Percentiles rank a stretch among this genome's conserved stretches.
These are phyloP conservation scores for Ophiostoma fasciatum DNA, from an alignment of 2,329 filamentous ascomycete genomes.

Conservation along the genomic window DNA sequence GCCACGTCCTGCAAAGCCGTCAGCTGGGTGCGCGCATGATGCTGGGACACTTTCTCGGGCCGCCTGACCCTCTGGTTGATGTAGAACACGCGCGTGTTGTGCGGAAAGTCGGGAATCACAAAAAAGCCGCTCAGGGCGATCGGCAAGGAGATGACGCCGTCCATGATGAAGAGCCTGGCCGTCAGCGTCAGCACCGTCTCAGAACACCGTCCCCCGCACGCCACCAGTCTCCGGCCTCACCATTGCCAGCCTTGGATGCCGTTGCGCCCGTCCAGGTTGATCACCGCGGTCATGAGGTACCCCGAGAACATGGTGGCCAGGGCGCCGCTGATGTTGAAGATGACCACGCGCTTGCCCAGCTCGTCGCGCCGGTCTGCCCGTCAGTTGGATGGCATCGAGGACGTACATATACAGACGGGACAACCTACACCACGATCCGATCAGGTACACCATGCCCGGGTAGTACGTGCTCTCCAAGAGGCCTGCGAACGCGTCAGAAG, in stretches of 20 bases:
- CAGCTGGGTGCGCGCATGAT: no score
- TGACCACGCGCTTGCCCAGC: conserved; percentile 34
- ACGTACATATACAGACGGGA: no score
- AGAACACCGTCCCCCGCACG: no score
- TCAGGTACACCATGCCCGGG: conserved; percentile 27
- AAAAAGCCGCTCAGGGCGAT: conserved; percentile 39
- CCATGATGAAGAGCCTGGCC: conserved; percentile 46
- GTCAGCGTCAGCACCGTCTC: no score
- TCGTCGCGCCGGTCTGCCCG: conserved; percentile 27
- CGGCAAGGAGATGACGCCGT: conserved; percentile 40
- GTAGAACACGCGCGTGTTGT: conserved; percentile 24
- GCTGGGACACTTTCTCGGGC: no score
- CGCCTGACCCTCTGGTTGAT: conserved; percentile 20
- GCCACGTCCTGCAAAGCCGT: conserved; percentile 24
- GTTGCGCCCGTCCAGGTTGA: conserved; percentile 32
- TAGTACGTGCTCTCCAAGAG: conserved; percentile 25
- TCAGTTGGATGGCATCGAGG: no score
- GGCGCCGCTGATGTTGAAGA: conserved; percentile 33
- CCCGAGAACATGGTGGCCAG: conserved; percentile 42
- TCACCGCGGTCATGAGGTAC: conserved; percentile 38
- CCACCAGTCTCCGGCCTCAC: no score
- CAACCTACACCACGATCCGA: conserved; percentile 32
- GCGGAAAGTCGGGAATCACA: conserved; percentile 24
- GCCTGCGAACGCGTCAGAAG: no score
- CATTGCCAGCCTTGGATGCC: conserved; percentile 38